Conservation (phyloP, 192 early-diverging fungal species). For the Gamsiella multidivaricata region DNA sequence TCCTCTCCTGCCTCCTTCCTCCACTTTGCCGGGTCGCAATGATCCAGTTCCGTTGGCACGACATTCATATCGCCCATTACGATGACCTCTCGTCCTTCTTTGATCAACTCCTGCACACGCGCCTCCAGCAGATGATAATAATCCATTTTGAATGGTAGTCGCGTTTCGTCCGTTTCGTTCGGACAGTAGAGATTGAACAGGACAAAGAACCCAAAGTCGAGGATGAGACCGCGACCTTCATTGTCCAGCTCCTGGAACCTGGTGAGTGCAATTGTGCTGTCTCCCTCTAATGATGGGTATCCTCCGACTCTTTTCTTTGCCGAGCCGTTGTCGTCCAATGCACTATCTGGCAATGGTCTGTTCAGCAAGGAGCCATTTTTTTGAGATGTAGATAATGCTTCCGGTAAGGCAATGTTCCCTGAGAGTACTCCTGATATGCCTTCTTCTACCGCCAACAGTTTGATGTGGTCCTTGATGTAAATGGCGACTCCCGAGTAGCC, state of each 20-base stretch:
- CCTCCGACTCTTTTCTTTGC: slow-evolving; percentile 18
- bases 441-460: slow-evolving; percentile 72
- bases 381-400: not conserved
- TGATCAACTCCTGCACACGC: slow-evolving; percentile 60
- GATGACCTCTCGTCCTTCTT: slow-evolving; percentile 66
- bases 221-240: slow-evolving; percentile 77
- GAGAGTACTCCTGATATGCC: slow-evolving; percentile 70
- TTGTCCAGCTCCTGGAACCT: slow-evolving; percentile 64
- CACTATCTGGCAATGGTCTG: no score
- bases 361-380: not conserved
- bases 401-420: not conserved
- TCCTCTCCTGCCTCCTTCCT: slow-evolving; percentile 63
- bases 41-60: slow-evolving; percentile 71
- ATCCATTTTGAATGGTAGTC: slow-evolving; percentile 64
- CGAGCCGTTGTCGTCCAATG: not conserved
- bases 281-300: slow-evolving; percentile 12
- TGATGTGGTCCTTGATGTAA: slow-evolving; percentile 65
- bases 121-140: slow-evolving; percentile 60
- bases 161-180: slow-evolving; percentile 59
- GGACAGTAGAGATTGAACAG: slow-evolving; percentile 82
- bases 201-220: slow-evolving; percentile 81
- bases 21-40: slow-evolving; percentile 74
- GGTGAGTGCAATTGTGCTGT: not conserved
- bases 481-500: slow-evolving; percentile 82
- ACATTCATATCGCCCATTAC: slow-evolving; percentile 79